phyloP scores from a whole-genome alignment of 345 rosid species.

The Ailanthus altissimus region DNA sequence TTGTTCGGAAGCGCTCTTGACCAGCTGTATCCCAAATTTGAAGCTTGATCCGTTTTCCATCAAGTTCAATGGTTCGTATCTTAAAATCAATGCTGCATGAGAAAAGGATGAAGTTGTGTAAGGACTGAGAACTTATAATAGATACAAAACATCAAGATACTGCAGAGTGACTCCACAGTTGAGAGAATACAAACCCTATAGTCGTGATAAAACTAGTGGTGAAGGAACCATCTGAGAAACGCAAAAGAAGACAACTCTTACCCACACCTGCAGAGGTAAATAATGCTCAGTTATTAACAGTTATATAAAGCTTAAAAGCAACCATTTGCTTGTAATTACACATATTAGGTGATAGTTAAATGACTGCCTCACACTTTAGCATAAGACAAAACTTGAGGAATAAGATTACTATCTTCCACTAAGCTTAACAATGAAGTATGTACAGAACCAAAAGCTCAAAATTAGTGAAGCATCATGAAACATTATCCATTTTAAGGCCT shows the following conservation, averaged over 20 bases:
- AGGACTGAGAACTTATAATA: not conserved
- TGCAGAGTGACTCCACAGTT: conserved; percentile 4
- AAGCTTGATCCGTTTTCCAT: conserved; percentile 71
- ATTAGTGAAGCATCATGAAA: not conserved
- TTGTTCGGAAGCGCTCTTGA: conserved; percentile 86
- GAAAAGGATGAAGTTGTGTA: not conserved
- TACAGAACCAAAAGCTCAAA: not conserved
- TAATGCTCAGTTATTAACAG: not conserved
- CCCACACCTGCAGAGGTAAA: conserved; percentile 42
- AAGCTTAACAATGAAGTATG: not conserved
- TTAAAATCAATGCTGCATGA: conserved; percentile 69
- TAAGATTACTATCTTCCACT: not conserved
- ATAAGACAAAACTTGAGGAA: not conserved
- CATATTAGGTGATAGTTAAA: not conserved
- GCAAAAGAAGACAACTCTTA: conserved; percentile 59
- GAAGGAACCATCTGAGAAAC: conserved; percentile 60
- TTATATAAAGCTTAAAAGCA: conserved; percentile 2
- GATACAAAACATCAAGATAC: conserved; percentile 8
- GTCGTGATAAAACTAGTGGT: conserved; percentile 59
- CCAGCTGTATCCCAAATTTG: conserved; percentile 90
- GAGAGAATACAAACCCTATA: conserved; percentile 41
- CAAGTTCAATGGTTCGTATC: conserved; percentile 82
- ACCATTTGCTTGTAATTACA: not conserved
- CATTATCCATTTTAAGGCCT: not conserved
- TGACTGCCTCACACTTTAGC: not conserved